phyloP scores from a whole-genome alignment of 495 filamentous ascomycete species.

The Bryoglossum gracile region DNA sequence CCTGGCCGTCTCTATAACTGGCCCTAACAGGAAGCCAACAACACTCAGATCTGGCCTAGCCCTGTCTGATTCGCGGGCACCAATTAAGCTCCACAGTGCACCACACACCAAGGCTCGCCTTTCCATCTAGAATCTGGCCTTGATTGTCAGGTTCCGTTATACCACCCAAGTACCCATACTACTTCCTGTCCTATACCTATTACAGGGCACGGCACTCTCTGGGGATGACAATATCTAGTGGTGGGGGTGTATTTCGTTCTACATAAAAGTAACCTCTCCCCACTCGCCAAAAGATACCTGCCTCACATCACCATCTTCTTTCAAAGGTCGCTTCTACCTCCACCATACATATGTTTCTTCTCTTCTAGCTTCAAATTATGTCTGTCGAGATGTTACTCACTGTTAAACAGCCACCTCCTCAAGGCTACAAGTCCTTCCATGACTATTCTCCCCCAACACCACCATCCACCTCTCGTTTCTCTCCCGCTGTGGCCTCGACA shows the following conservation, averaged over 20 bases:
- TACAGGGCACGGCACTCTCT: constrained; percentile 22
- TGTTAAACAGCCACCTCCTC: constrained; percentile 56
- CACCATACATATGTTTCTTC: constrained; percentile 19
- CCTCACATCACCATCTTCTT: constrained; percentile 6
- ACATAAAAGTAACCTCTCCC: constrained; percentile 18
- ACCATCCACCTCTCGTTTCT: constrained; percentile 51
- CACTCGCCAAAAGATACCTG: constrained; percentile 10
- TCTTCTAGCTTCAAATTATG: constrained; percentile 12
- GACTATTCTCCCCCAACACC: constrained; percentile 55
- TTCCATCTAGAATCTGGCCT: constrained; percentile 5
- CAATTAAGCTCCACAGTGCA: constrained; percentile 16
- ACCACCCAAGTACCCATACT: constrained; percentile 11
- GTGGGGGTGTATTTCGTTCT: constrained; percentile 16
- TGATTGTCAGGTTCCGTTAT: constrained; percentile 11
- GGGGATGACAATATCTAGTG: constrained; percentile 19
- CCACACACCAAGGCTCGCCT: constrained; percentile 2
- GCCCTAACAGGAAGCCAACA: constrained; percentile 10
- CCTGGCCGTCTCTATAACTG: constrained; percentile 11
- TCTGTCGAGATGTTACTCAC: constrained; percentile 56
- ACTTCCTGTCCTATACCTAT: constrained; percentile 15
- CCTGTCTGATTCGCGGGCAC: constrained; percentile 17
- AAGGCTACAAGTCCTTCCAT: constrained; percentile 63
- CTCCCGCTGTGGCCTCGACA: constrained; percentile 47
- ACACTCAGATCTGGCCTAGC: constrained; percentile 11
- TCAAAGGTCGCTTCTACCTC: constrained; percentile 23